phyloP scores from a whole-genome alignment of 1,284 basidiomycete genomes.

The Malassezia restricta region DNA sequence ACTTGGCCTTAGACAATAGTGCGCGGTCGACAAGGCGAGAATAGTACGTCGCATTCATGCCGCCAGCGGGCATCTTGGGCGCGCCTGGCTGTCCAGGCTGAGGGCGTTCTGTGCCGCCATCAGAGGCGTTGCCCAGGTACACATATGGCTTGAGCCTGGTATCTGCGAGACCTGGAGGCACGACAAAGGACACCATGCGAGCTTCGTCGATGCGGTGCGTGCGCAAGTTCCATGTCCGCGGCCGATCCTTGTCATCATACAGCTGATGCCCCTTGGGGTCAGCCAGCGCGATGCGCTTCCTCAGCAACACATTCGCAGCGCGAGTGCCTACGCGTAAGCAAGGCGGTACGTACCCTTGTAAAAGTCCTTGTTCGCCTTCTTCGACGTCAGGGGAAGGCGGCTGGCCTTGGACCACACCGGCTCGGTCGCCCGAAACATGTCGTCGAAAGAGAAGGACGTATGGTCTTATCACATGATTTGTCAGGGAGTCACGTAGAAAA shows the following conservation, averaged over 20 bases:
- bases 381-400: constrained; percentile 40
- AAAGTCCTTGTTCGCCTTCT: constrained; percentile 44
- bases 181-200: constrained; percentile 31
- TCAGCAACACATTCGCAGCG: constrained; percentile 38
- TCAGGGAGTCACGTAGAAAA: constrained; percentile 3
- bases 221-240: constrained; percentile 33
- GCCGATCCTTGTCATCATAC: constrained; percentile 25
- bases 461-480: constrained; percentile 6
- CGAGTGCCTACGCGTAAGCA: constrained; percentile 23
- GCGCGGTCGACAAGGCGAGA: constrained; percentile 27
- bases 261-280: constrained; percentile 31
- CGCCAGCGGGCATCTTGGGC: constrained; percentile 28
- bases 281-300: constrained; percentile 38
- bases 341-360: constrained; percentile 34
- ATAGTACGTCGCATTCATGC: constrained; percentile 36
- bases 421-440: constrained; percentile 33
- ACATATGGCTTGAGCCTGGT: constrained; percentile 39
- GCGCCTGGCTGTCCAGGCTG: constrained; percentile 30
- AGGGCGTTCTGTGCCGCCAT: constrained; percentile 26
- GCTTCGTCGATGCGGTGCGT: constrained; percentile 35
- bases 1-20: constrained; percentile 17
- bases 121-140: constrained; percentile 21
- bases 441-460: background rate
- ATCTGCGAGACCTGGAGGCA: constrained; percentile 39
- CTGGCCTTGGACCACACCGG: constrained; percentile 35